Base-by-base conservation (phyloP, 2,329 filamentous ascomycete genomes). In the Talaromyces islandicus region DNA sequence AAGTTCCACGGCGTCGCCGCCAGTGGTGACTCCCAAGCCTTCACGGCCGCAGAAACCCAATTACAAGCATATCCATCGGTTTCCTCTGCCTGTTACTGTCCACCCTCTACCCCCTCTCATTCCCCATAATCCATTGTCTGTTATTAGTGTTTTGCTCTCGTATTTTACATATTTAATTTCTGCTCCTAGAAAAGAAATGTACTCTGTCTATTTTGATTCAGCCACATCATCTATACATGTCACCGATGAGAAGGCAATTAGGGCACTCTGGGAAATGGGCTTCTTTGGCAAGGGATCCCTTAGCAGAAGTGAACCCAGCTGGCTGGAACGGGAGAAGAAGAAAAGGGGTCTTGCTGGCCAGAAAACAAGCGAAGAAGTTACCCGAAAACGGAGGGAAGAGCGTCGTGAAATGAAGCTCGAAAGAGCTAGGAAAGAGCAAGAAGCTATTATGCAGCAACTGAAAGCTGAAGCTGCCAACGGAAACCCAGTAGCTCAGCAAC, bases 241-340 rank as follows among this genome's bases (percentile, higher is more conserved):
- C 60, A 91, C 86, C 19, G 88, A 97, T 72, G 80, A 86, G 27
- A 81, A 82, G 59, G 88, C 91, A 3, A 88, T 95, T 63, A 83
- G 89, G 58, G 91, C 88, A 1, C 76, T 99, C 25, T 99, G 95
- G 94, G 90, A 96, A 75, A 91, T 95, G 78, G 94, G 94, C 5
- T 99, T 99, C 76, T 99, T 93, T 75, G 95, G 95, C 54, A 97
- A 97, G 75, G 94, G 94, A 51, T 93, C 81, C 67, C 79, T 97
- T 61, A 97, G 92, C 78, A 86, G 95, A 68, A 97, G 92, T 80
- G 93, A 99, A 73, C 93, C 93, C 3, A 94, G 87, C 66, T 99
- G 94, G 94, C 75, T 96, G 56, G 89, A 90, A 64, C 83, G 89
- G 64, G 91, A 96, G 74, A 88, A 90, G 73, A 86, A 88, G 29